A percentile compares a stretch with the other conserved stretches of the same genome.
Conservation (phyloP, 2,329 filamentous ascomycete genomes). For the Fusarium caatingaense region DNA sequence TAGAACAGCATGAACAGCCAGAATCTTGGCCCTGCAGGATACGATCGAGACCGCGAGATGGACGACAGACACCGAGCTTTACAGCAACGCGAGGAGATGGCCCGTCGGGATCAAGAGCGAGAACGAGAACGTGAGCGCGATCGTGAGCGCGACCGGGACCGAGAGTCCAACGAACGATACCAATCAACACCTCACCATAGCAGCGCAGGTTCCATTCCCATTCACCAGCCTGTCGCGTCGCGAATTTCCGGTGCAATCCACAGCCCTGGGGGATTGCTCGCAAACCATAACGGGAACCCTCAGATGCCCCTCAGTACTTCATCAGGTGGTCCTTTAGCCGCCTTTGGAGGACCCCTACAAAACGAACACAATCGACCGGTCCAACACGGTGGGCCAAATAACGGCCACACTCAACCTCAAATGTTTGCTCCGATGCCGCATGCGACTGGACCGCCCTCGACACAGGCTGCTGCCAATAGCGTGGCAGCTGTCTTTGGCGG, state of each 20-base stretch:
- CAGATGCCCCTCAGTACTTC: slow-evolving; percentile 64
- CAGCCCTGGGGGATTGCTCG: slow-evolving; percentile 88
- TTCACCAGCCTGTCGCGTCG: slow-evolving; percentile 93
- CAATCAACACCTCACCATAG: slow-evolving; percentile 82
- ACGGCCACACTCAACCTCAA: slow-evolving; percentile 61
- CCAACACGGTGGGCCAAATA: slow-evolving; percentile 64
- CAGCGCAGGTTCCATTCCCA: slow-evolving; percentile 86
- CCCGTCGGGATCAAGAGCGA: slow-evolving; percentile 58
- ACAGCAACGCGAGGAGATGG: slow-evolving; percentile 61
- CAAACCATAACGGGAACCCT: slow-evolving; percentile 73
- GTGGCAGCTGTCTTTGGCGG: slow-evolving; percentile 76
- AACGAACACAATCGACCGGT: slow-evolving; percentile 63
- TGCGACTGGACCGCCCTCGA: slow-evolving; percentile 61
- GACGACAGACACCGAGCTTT: slow-evolving; percentile 61
- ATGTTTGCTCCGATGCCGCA: slow-evolving; percentile 68
- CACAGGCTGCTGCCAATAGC: slow-evolving; percentile 69
- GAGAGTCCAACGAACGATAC: slow-evolving; percentile 74
- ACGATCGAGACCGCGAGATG: slow-evolving; percentile 62
- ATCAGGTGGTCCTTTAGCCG: slow-evolving; percentile 59
- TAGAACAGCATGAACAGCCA: slow-evolving; percentile 60
- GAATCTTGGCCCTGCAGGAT: slow-evolving; percentile 55
- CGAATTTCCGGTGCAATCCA: slow-evolving; percentile 85
- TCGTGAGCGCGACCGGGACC: slow-evolving; percentile 62
- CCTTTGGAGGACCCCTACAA: slow-evolving; percentile 67
- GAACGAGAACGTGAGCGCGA: slow-evolving; percentile 72